A percentile compares a stretch with the other conserved stretches of the same genome.
These are phyloP conservation scores for Rubus idaeus DNA, from an alignment of 306 rosid species.

Conservation along the genomic window DNA sequence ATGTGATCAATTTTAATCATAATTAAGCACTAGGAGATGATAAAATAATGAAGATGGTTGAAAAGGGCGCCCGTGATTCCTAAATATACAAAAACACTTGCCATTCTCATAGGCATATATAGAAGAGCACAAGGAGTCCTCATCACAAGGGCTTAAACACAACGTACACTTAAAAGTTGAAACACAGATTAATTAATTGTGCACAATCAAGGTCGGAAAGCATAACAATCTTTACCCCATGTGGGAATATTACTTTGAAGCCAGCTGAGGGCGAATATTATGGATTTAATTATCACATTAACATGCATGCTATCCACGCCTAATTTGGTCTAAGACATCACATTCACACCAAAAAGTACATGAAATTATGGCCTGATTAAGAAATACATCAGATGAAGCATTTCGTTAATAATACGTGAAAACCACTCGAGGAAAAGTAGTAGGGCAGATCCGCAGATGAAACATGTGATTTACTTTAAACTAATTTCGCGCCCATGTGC, in stretches of 20 bases:
- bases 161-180: too few species aligned
- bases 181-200: neutral
- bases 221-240: slow-evolving; percentile 2
- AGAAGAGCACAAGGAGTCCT: too few species aligned
- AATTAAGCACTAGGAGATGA: neutral
- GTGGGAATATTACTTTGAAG: slow-evolving; percentile 9
- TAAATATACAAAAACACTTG: too few species aligned
- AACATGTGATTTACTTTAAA: neutral
- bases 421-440: neutral
- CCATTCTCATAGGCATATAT: too few species aligned
- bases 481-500: slow-evolving; percentile 10
- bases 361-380: neutral
- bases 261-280: neutral
- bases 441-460: neutral
- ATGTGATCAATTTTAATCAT: too few species aligned
- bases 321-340: neutral
- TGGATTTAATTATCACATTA: neutral
- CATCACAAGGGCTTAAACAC: neutral
- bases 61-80: too few species aligned
- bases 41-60: too few species aligned
- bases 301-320: neutral
- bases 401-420: neutral
- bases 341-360: neutral
- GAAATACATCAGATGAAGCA: neutral
- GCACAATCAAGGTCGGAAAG: neutral